Base-by-base conservation (phyloP, 331 rosid genomes). In the Arachis monticola region DNA sequence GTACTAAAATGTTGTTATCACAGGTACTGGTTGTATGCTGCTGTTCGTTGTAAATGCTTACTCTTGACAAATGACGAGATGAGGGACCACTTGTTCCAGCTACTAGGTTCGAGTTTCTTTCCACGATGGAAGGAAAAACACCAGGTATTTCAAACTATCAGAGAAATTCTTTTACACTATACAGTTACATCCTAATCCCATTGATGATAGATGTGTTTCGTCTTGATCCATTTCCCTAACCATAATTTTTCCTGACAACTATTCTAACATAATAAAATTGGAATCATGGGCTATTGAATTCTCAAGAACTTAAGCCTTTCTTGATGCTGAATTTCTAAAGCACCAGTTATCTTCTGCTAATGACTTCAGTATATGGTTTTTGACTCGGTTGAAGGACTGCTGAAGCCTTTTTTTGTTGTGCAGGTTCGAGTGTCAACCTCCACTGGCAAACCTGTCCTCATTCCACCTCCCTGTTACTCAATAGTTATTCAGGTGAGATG, bases 111-210 rank as follows among this genome's bases (percentile, higher is more conserved):
- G 45, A 90, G 69, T 83, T 92, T 94, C 82, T 94, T 94, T 64
- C 96, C 96, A 1, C 87, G 92, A 79, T 94, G 99, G 99, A 94
- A 94, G 88, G 96, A 94, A 88, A 94, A 83, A 47, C 96, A 94
- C 81, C 99, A 94, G 96, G 99, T 84, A 81, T 62, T 65, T 27
- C 52, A 13, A 70, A 44, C 63, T 70, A 50, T 51, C 69, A 22
- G 40, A 69, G 32, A 68, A 67, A 51, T 73, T 77, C 41, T 48
- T 47, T 30, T 48, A 35, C 30, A 35, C 59, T 67, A 12, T 68
- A 41, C 31, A 47, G 27, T 64, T 57, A 64, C 47, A 32, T 53
- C 67, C 42, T 70, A 56, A 32, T 53, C 67, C 42, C 74, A 27
- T 44, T 38, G 57, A 51, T 51, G 57, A 51, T 6, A 42, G 69